Base-by-base conservation (phyloP, 345 rosid genomes). In the Linum tenue region DNA sequence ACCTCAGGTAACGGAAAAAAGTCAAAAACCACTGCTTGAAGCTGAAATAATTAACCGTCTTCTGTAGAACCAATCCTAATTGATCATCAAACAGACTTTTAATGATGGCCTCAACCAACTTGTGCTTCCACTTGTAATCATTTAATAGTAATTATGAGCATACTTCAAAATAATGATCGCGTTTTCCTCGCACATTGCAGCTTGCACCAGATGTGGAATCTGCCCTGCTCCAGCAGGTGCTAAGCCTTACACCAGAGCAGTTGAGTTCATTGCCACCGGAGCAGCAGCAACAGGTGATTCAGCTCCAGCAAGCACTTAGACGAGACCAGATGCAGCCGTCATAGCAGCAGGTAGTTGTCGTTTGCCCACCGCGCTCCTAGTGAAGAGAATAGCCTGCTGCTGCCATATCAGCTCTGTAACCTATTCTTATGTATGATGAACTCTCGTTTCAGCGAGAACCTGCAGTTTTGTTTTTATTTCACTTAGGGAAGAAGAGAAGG, bases 1-100 rank as follows among this genome's bases (percentile, higher is more conserved):
- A 69, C 64, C 81, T 68, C 87, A 82, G 89, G 92, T 84, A 79
- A 53, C 40, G 1, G 31, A 1, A 22, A 22, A 22, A 22, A 22
- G 31, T 22, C 31, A 22, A 22, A 22, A 22, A 51, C 12, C 56
- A 51, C 56, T 51, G 56, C 56, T 51, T 8, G 12, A 8, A n/a
- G 56, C 56, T 51, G 12, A 8, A n/a, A 51, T 9, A 51, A 51
- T 22, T 22, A 22, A 22, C 31, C 31, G 31, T 22, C 31, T 22
- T 22, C 31, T 22, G 31, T 22, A 22, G 31, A 22, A 22, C 31
- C 31, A 22, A 22, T 22, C 31, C 31, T 22, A 22, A 22, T 22
- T 22, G 31, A 22, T 22, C 31, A 22, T 22, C 31, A 22, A 22
- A 1, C 31, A 22, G 31, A 22, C 31, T 22, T 22, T 22, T 22